phyloP scores from a whole-genome alignment of 2,329 filamentous ascomycete genomes.

The Ceratocystis diversiconidia region DNA sequence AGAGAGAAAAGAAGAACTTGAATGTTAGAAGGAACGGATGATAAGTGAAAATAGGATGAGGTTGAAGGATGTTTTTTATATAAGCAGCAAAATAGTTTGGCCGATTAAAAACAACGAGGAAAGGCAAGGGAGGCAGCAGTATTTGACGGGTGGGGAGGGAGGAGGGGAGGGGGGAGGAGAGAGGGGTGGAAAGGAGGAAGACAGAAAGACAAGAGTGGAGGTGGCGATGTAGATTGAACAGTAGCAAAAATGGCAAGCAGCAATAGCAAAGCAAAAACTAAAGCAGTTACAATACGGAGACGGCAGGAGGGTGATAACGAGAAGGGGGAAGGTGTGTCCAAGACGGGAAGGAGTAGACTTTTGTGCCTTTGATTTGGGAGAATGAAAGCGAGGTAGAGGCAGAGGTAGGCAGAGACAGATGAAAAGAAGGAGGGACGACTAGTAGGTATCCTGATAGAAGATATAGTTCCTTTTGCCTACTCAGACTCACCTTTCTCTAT shows the following conservation, averaged over 20 bases:
- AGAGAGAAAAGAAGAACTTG: background rate
- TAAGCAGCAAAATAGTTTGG: background rate
- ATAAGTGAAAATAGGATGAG: background rate
- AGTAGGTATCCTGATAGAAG: background rate
- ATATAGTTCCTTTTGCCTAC: background rate
- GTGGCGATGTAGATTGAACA: background rate
- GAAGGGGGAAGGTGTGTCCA: background rate
- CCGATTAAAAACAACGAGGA: background rate
- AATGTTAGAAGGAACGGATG: background rate
- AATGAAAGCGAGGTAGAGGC: background rate
- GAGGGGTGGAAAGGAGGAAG: background rate
- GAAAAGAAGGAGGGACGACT: background rate
- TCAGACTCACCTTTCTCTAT: background rate
- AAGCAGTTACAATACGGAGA: background rate
- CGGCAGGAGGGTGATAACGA: background rate
- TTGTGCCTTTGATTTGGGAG: background rate
- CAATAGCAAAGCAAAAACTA: background rate
- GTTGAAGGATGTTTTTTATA: background rate
- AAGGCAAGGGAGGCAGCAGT: background rate
- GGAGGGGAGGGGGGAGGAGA: background rate
- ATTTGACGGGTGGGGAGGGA: background rate
- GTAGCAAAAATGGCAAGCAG: background rate
- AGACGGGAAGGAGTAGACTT: background rate
- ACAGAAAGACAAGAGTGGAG: background rate
- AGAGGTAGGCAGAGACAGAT: background rate